Base-by-base conservation (phyloP, 306 rosid genomes). In the Abrus precatorius region DNA sequence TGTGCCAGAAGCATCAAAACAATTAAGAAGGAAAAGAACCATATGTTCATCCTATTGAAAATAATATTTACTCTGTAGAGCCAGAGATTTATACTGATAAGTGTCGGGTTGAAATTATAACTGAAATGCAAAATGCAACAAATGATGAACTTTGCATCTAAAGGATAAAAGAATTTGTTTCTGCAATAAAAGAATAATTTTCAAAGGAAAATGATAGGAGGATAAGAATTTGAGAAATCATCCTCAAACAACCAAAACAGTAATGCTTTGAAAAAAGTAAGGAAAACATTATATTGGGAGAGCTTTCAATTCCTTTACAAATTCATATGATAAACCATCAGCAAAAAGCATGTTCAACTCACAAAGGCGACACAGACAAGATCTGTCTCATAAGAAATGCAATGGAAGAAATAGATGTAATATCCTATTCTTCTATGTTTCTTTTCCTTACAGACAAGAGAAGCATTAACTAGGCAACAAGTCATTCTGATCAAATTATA, bases 1-100 rank as follows among this genome's bases (percentile, higher is more conserved):
- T 75, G 81, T 77, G 73, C 72, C 70, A 75, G 67, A 79, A 66
- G 74, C 77, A 85, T 83, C 75, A 70, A 50, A 79, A 28, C 75
- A 86, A 72, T 38, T 64, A 2, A 4, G 2, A 2, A 36, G 4
- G 4, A 69, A 72, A 55, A 70, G 56, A 72, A 77, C 13, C 77
- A 27, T 47, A 28, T 49, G 32, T 71, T 47, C 69, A 45, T 3
- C 69, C 50, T 29, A 14, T 53, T 65, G 63, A 77, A 66, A 65
- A 49, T 11, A 41, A 75, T 33, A 28, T 69, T 79, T 50, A 75
- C 32, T 48, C 45, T 45, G 28, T 60, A 20, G 30, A 43, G 44
- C 78, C 1, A 49, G 10, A 82, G 74, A 65, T 74, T 59, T 54
- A 55, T 34, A 27, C 52, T 47, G 20, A 6, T 50, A 55, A 44